Evolutionary conservation across 495 filamentous ascomycete genomes (phyloP).

Genomic region (Platismatia glauca): DNA sequence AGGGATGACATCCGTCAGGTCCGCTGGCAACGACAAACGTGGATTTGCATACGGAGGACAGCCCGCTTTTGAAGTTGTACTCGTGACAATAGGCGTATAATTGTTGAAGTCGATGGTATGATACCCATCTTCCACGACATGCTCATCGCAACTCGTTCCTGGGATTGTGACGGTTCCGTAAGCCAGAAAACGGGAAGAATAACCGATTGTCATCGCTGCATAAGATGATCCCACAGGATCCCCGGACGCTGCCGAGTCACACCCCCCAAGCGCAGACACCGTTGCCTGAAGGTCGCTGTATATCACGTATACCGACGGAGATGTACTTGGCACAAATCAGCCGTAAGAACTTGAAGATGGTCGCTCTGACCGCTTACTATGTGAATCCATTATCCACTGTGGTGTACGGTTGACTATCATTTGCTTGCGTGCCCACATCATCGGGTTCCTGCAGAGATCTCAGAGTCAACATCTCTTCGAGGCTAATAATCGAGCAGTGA

Average conservation of each 20-base stretch:
- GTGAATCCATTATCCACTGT: slow-evolving; percentile 17
- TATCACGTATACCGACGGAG: slow-evolving; percentile 19
- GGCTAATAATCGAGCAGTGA: neutral
- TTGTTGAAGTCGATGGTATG: slow-evolving; percentile 19
- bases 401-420: slow-evolving; percentile 10
- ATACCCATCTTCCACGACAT: slow-evolving; percentile 4
- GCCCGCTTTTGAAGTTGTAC: slow-evolving; percentile 11
- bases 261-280: slow-evolving; percentile 7
- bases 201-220: slow-evolving; percentile 14
- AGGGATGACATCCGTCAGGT: slow-evolving; percentile 7
- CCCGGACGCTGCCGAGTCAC: neutral
- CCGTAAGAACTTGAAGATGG: neutral
- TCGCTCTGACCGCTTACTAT: slow-evolving; percentile 5
- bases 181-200: slow-evolving; percentile 17
- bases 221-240: slow-evolving; percentile 16
- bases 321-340: slow-evolving; percentile 12
- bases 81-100: slow-evolving; percentile 17
- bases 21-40: slow-evolving; percentile 14
- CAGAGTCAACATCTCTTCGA: neutral
- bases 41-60: slow-evolving; percentile 17
- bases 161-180: slow-evolving; percentile 14
- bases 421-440: neutral
- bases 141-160: slow-evolving; percentile 8
- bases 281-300: slow-evolving; percentile 18
- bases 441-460: slow-evolving; percentile 2